Conservation (phyloP, 1,284 basidiomycete species). For the Salmacisia buchloeana region DNA sequence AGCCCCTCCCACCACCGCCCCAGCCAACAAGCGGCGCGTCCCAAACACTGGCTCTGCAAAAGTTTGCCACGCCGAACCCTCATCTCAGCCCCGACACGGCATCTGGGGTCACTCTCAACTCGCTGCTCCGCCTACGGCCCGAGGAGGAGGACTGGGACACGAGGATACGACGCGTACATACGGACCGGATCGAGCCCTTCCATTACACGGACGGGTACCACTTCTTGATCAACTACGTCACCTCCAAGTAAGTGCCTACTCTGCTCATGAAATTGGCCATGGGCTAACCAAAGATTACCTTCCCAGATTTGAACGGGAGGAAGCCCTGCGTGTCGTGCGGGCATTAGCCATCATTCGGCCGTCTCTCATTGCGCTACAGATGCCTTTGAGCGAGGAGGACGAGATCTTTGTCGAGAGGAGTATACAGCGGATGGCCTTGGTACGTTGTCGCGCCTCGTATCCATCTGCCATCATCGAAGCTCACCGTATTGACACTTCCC, state of each 20-base stretch:
- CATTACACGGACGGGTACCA: conserved; percentile 49
- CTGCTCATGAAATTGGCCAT: background rate
- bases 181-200: conserved; percentile 38
- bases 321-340: conserved; percentile 86
- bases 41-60: conserved; percentile 2
- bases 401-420: conserved; percentile 79
- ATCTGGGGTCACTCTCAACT: background rate
- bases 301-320: conserved; percentile 83
- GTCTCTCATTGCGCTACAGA: conserved; percentile 85
- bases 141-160: conserved; percentile 31
- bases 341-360: conserved; percentile 91
- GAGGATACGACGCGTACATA: conserved; percentile 42
- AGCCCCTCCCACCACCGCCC: too few relatives aligned
- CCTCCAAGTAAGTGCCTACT: conserved; percentile 22
- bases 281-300: background rate
- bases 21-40: background rate
- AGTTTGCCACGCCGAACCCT: background rate
- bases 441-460: conserved; percentile 55
- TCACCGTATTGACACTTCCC: background rate
- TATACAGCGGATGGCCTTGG: conserved; percentile 85
- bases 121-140: background rate
- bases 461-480: background rate
- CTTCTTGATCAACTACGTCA: conserved; percentile 48
- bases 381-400: conserved; percentile 43
- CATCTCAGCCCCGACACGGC: background rate